phyloP scores from a whole-genome alignment of 805 yeast genomes.

The Hanseniaspora pseudoguilliermondii region DNA sequence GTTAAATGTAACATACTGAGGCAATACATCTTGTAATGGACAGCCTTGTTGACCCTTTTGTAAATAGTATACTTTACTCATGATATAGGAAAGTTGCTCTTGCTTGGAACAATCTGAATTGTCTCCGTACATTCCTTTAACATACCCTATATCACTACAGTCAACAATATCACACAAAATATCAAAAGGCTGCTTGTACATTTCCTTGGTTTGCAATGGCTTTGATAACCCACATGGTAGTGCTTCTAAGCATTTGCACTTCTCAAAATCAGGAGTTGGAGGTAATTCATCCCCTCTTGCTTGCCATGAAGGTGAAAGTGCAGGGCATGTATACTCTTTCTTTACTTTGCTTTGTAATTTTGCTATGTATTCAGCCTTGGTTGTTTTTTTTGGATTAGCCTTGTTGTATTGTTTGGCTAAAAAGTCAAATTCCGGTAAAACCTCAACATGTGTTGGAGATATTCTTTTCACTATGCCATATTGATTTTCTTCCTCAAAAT shows the following conservation, averaged over 20 bases:
- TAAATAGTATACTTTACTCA: conserved; percentile 48
- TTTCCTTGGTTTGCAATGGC: conserved; percentile 33
- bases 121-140: conserved; percentile 56
- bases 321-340: conserved; percentile 39
- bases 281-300: conserved; percentile 44
- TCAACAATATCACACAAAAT: conserved; percentile 43
- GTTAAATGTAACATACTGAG: conserved; percentile 19
- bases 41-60: conserved; percentile 28
- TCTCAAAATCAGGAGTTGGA: conserved; percentile 49
- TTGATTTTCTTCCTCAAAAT: conserved; percentile 60
- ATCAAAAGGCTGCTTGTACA: conserved; percentile 46
- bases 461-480: conserved; percentile 55
- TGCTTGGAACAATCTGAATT: conserved; percentile 53
- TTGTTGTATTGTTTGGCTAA: conserved; percentile 40
- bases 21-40: conserved; percentile 17
- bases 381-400: conserved; percentile 36
- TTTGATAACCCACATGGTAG: conserved; percentile 42
- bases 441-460: conserved; percentile 33
- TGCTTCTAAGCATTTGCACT: conserved; percentile 50
- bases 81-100: conserved; percentile 49
- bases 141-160: conserved; percentile 47
- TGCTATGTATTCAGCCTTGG: conserved; percentile 22
- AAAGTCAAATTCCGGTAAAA: conserved; percentile 47
- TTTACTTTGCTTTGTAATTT: conserved; percentile 18
- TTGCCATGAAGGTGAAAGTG: conserved; percentile 40